Percentiles rank a stretch among this genome's conserved stretches.
Conservation (phyloP, 2,329 filamentous ascomycete genomes). For the Aspergillus fumigatiaffinis region DNA sequence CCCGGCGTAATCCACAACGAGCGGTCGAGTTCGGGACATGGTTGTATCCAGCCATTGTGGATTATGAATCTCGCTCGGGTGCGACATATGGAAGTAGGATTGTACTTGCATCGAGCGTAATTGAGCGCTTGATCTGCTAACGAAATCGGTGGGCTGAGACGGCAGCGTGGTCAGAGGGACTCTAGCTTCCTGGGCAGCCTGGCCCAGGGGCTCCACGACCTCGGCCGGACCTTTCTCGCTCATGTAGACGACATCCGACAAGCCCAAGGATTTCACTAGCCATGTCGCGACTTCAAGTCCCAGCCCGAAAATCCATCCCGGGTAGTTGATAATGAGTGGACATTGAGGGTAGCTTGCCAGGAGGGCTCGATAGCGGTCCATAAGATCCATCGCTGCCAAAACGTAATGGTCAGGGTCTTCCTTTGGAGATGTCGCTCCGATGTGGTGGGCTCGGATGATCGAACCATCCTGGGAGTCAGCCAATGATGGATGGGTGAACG, state of each 20-base stretch:
- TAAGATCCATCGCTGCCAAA: conserved; percentile 49
- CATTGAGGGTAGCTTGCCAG: conserved; percentile 39
- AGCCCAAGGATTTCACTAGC: conserved; percentile 43
- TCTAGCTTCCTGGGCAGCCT: conserved; percentile 34
- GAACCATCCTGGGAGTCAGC: conserved; percentile 32
- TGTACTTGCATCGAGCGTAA: conserved; percentile 57
- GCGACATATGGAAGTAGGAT: conserved; percentile 55
- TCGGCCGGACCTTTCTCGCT: conserved; percentile 46
- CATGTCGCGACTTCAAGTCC: conserved; percentile 48
- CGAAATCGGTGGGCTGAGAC: conserved; percentile 43
- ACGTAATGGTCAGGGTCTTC: conserved; percentile 57
- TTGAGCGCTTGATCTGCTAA: conserved; percentile 48
- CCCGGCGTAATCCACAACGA: conserved; percentile 49
- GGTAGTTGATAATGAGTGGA: conserved; percentile 55
- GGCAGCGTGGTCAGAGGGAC: conserved; percentile 44
- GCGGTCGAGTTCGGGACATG: conserved; percentile 44
- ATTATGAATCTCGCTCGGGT: conserved; percentile 21
- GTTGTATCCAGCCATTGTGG: conserved; percentile 45
- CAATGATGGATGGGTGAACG: conserved; percentile 50
- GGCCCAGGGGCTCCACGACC: conserved; percentile 39
- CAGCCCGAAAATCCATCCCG: conserved; percentile 53
- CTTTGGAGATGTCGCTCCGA: conserved; percentile 51
- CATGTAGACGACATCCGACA: conserved; percentile 53
- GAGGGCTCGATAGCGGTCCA: conserved; percentile 45
- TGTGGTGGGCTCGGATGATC: conserved; percentile 50